These are phyloP conservation scores for Cyclostephanos tholiformis DNA, from an alignment of 108 stramenopile genomes.

Conservation along the genomic window DNA sequence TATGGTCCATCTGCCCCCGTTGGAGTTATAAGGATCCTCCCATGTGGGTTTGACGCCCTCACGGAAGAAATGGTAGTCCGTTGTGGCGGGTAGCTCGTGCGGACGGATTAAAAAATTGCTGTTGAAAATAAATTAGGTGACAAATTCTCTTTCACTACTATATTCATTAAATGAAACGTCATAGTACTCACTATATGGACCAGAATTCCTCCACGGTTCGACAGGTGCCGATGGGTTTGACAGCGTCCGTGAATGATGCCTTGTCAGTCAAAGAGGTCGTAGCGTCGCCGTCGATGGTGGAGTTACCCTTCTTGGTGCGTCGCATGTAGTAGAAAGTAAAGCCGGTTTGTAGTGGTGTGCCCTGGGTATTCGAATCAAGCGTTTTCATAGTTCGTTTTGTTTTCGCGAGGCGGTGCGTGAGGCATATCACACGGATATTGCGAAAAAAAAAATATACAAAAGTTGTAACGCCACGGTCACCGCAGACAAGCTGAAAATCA, in stretches of 20 bases:
- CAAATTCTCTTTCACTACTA: not conserved
- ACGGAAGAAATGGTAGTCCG: constrained; percentile 94
- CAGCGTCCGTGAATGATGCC: constrained; percentile 50
- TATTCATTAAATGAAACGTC: constrained; percentile 5
- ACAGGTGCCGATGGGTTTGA: constrained; percentile 86
- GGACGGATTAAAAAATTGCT: constrained; percentile 82
- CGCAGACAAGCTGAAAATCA: not conserved
- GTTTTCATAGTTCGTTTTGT: not conserved
- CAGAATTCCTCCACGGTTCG: constrained; percentile 94
- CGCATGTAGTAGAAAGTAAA: constrained; percentile 82
- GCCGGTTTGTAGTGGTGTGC: constrained; percentile 38
- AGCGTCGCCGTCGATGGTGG: constrained; percentile 32
- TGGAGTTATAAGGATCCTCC: constrained; percentile 91
- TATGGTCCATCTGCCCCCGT: constrained; percentile 95
- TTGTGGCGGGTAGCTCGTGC: constrained; percentile 74
- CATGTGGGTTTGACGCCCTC: constrained; percentile 96
- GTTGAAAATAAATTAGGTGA: not conserved
- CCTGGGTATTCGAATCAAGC: not conserved
- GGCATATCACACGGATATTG: not conserved
- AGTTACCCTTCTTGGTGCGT: constrained; percentile 56
- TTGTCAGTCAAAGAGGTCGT: constrained; percentile 18
- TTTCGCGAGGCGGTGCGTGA: not conserved
- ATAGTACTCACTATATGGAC: constrained; percentile 60
- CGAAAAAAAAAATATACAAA: not conserved
- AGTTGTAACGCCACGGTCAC: not conserved